phyloP scores from a whole-genome alignment of 306 rosid genomes.

The Carpinus viminea region DNA sequence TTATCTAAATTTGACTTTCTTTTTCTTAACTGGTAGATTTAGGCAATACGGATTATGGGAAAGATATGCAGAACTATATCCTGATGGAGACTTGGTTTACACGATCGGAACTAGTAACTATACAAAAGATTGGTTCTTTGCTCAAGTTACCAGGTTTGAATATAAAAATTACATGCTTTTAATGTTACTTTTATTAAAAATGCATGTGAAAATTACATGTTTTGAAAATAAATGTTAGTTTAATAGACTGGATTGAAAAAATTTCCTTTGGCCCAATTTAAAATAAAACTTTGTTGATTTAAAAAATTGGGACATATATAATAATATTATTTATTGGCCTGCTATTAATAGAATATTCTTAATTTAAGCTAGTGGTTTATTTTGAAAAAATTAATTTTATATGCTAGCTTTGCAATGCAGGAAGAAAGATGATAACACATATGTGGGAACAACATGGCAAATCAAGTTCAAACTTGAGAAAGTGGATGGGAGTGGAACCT shows the following conservation, averaged over 20 bases:
- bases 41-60: constrained; percentile 96
- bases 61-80: constrained; percentile 82
- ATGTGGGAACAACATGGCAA: constrained; percentile 93
- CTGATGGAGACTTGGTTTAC: constrained; percentile 69
- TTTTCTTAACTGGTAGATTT: constrained; percentile 44
- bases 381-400: too few species aligned
- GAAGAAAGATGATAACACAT: constrained; percentile 68
- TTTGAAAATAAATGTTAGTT: too few species aligned
- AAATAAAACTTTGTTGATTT: too few species aligned
- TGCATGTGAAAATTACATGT: too few species aligned
- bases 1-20: background rate
- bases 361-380: too few species aligned
- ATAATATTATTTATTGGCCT: too few species aligned
- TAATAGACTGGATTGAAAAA: too few species aligned
- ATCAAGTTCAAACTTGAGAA: constrained; percentile 63
- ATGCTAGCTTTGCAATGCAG: constrained; percentile 28
- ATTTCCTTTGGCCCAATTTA: too few species aligned
- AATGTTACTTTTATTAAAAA: too few species aligned
- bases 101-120: constrained; percentile 66
- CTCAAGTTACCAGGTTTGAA: constrained; percentile 59
- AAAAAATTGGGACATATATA: too few species aligned
- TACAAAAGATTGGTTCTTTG: constrained; percentile 89
- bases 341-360: too few species aligned
- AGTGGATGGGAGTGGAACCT: constrained; percentile 43
- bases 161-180: too few species aligned